phyloP scores from a whole-genome alignment of 352 stramenopile species.

The Peronospora farinosa region DNA sequence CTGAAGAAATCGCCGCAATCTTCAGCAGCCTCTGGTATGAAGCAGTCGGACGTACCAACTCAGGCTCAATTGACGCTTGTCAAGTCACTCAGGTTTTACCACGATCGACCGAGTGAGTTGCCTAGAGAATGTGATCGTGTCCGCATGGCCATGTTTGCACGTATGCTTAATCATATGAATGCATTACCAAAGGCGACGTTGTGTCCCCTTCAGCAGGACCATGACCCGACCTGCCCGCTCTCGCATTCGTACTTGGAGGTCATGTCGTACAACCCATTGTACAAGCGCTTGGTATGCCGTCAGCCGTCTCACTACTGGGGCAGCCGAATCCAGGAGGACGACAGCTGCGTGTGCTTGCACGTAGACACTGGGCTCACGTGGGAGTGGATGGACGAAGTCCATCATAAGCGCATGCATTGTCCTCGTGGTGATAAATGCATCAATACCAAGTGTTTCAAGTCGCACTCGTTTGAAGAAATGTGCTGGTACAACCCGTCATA shows the following conservation, averaged over 20 bases:
- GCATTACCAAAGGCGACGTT: constrained; percentile 39
- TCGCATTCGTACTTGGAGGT: constrained; percentile 48
- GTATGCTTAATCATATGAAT: constrained; percentile 50
- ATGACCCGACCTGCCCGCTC: constrained; percentile 25
- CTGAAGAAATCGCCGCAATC: constrained; percentile 13
- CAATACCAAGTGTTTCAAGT: constrained; percentile 36
- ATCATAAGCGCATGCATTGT: constrained; percentile 31
- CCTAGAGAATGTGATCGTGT: constrained; percentile 28
- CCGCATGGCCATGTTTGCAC: constrained; percentile 35
- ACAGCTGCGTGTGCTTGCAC: constrained; percentile 40
- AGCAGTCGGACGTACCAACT: constrained; percentile 19
- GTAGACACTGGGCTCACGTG: constrained; percentile 37
- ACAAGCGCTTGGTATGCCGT: constrained; percentile 40
- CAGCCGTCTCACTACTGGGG: constrained; percentile 41
- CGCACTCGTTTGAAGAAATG: constrained; percentile 42
- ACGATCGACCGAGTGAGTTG: constrained; percentile 26
- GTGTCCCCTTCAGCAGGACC: constrained; percentile 23
- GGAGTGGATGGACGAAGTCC: constrained; percentile 34
- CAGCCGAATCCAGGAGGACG: constrained; percentile 34
- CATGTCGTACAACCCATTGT: constrained; percentile 49
- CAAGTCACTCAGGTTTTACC: constrained; percentile 27
- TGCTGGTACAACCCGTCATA: constrained; percentile 49
- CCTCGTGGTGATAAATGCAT: constrained; percentile 27
- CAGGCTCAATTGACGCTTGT: constrained; percentile 22
- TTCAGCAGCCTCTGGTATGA: constrained; percentile 10